Conservation (phyloP, 1,284 basidiomycete genomes). For the Leccinum colubrinum region DNA sequence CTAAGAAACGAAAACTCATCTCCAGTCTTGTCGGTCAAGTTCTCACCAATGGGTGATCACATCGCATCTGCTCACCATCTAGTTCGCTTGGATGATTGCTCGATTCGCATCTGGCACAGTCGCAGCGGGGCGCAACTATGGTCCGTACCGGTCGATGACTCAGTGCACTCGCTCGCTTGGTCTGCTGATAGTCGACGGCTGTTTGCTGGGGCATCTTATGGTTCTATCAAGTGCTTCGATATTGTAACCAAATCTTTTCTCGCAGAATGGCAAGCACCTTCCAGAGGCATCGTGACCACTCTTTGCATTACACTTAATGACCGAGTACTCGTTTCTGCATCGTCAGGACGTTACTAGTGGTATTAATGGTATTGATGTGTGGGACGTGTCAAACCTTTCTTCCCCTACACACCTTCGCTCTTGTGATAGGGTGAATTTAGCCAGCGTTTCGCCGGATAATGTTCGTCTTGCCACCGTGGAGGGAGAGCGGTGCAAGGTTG, state of each 20-base stretch:
- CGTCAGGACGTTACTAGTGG: not conserved
- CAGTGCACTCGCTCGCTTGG: slow-evolving; percentile 10
- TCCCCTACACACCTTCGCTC: not conserved
- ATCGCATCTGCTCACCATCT: slow-evolving; percentile 3
- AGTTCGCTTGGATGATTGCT: not conserved
- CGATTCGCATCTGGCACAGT: slow-evolving; percentile 14
- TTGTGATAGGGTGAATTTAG: not conserved
- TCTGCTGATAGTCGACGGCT: slow-evolving; percentile 6
- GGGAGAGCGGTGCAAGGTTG: not conserved
- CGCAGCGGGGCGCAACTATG: slow-evolving; percentile 2
- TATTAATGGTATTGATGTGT: slow-evolving; percentile 7
- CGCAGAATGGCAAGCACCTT: not conserved
- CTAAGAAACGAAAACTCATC: not conserved
- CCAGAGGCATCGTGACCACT: slow-evolving; percentile 2
- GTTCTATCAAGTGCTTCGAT: slow-evolving; percentile 5
- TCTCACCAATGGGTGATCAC: slow-evolving; percentile 14
- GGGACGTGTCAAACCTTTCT: slow-evolving; percentile 4
- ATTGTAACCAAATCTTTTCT: not conserved
- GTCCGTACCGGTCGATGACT: not conserved
- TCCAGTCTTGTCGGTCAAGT: slow-evolving; percentile 13
- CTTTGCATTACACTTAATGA: slow-evolving; percentile 5
- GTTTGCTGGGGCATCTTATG: slow-evolving; percentile 1
- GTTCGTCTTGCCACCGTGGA: not conserved
- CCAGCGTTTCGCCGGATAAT: slow-evolving; percentile 4
- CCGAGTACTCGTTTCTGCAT: slow-evolving; percentile 10